These are phyloP conservation scores for Dillenia suffruticosa DNA, from an alignment of 164 flowering plant species.

Conservation along the genomic window DNA sequence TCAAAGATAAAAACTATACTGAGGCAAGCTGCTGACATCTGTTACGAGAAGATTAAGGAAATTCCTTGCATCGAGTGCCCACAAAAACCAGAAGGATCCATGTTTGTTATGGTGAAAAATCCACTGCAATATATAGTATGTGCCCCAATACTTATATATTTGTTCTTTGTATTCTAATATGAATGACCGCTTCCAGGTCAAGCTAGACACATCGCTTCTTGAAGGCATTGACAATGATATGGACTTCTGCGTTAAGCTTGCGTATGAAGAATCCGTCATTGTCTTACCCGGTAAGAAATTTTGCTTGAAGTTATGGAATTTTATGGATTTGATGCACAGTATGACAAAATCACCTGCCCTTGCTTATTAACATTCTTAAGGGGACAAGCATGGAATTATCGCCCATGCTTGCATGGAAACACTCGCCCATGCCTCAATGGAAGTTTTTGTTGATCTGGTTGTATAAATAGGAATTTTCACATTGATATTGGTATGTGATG, in stretches of 20 bases:
- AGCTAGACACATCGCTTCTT: conserved; percentile 16
- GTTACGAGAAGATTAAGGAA: conserved; percentile 22
- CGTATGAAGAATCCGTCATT: conserved; percentile 35
- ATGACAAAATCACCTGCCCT: too few species aligned
- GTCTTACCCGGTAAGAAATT: conserved; percentile 27
- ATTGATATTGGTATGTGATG: too few species aligned
- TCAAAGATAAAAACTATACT: conserved; percentile 11
- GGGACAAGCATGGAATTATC: too few species aligned
- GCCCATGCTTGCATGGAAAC: too few species aligned
- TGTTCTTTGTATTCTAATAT: too few species aligned
- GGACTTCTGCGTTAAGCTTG: conserved; percentile 33
- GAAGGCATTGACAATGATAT: conserved; percentile 29
- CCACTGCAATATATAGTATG: neutral
- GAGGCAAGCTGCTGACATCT: conserved; percentile 13
- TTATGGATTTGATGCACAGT: too few species aligned
- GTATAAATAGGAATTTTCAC: too few species aligned
- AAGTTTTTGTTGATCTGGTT: too few species aligned
- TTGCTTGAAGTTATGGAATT: too few species aligned
- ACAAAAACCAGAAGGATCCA: conserved; percentile 35
- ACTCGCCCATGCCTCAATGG: too few species aligned
- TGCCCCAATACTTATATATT: too few species aligned
- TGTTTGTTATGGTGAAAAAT: conserved; percentile 37
- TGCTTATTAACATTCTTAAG: too few species aligned
- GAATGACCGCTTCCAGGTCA: conserved; percentile 6
- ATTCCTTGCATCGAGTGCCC: conserved; percentile 36